Percentiles rank a stretch among this genome's conserved stretches.
Conservation (phyloP, 169 alveolate species). For the Plasmodium sp. region DNA sequence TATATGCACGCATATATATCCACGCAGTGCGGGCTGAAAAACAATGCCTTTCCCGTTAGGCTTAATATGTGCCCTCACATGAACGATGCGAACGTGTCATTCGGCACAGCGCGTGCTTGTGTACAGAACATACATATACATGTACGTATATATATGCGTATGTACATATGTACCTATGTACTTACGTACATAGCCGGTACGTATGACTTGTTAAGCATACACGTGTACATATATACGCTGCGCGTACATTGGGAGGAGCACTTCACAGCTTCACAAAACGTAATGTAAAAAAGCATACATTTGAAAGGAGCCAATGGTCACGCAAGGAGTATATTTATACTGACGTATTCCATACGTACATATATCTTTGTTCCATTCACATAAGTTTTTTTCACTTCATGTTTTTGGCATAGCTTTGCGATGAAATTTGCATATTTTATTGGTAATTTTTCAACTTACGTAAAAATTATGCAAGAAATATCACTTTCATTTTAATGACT, state of each 20-base stretch:
- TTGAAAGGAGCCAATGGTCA: background rate
- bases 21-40: background rate
- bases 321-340: background rate
- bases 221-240: background rate
- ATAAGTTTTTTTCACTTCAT: background rate
- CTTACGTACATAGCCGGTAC: background rate
- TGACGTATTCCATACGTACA: background rate
- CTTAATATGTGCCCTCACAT: background rate
- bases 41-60: background rate
- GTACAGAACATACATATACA: background rate
- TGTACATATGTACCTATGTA: too few species aligned
- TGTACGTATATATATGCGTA: background rate
- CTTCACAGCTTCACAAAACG: background rate
- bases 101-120: background rate
- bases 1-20: background rate
- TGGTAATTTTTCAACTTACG: background rate
- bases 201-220: background rate
- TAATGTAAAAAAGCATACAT: background rate
- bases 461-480: background rate
- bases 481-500: background rate
- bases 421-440: background rate
- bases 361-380: background rate
- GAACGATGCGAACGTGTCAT: background rate
- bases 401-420: background rate
- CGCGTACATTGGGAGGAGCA: background rate